A percentile compares a stretch with the other conserved stretches of the same genome.
Evolutionary conservation across 495 filamentous ascomycete genomes (phyloP).

Genomic region (Podospora comata): DNA sequence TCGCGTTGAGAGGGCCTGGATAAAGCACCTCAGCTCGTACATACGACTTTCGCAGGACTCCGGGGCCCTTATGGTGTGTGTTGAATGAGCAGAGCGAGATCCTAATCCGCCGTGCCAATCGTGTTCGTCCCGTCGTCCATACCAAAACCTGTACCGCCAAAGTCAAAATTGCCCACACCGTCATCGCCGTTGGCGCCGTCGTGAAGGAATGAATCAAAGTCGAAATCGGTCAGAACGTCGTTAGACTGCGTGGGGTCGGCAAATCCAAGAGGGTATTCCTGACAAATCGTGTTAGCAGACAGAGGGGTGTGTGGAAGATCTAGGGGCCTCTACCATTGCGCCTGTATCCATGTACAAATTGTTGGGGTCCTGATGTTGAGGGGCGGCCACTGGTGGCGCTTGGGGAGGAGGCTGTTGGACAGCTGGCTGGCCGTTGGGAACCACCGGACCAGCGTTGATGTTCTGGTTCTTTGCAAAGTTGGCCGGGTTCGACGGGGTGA

Average conservation of each 20-base stretch:
- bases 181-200: constrained; percentile 41
- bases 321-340: constrained; percentile 35
- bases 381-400: constrained; percentile 45
- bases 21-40: constrained; percentile 1
- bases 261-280: constrained; percentile 57
- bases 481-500: constrained; percentile 73
- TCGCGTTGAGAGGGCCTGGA: neutral
- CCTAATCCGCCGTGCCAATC: constrained; percentile 50
- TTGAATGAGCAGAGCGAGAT: constrained; percentile 15
- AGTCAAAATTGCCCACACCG: constrained; percentile 45
- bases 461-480: constrained; percentile 60
- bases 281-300: constrained; percentile 16
- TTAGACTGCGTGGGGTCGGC: constrained; percentile 55
- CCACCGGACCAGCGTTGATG: constrained; percentile 43
- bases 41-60: neutral
- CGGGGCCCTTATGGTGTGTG: neutral
- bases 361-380: constrained; percentile 43
- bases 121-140: constrained; percentile 45
- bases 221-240: constrained; percentile 85
- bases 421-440: constrained; percentile 45
- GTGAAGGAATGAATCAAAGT: constrained; percentile 93
- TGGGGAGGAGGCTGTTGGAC: constrained; percentile 42
- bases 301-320: neutral
- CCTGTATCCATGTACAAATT: constrained; percentile 35
- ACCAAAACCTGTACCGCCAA: constrained; percentile 30